Conservation (phyloP, 345 rosid genomes). For the Draba incana region DNA sequence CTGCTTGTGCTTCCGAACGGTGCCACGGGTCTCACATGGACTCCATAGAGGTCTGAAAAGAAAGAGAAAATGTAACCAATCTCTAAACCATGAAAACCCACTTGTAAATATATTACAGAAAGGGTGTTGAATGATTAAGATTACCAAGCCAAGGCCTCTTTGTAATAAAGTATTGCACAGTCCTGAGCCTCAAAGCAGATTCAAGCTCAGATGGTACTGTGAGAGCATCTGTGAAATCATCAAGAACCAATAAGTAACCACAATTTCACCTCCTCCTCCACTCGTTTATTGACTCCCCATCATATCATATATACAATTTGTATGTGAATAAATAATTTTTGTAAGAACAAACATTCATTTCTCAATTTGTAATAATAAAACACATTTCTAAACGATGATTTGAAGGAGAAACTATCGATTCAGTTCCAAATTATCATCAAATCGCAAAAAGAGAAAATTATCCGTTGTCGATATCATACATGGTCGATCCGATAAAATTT, state of each 20-base stretch:
- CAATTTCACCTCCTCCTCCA: slow-evolving; percentile 1
- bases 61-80: neutral
- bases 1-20: slow-evolving; percentile 79
- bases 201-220: slow-evolving; percentile 78
- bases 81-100: neutral
- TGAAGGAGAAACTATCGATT: neutral
- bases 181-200: slow-evolving; percentile 77
- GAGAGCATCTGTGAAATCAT: slow-evolving; percentile 50
- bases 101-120: neutral
- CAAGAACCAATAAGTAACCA: slow-evolving; percentile 5
- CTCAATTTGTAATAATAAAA: slow-evolving; percentile 15
- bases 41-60: slow-evolving; percentile 79
- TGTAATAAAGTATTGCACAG: slow-evolving; percentile 64
- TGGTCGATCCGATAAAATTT: neutral
- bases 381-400: slow-evolving; percentile 4
- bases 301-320: neutral
- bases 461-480: neutral
- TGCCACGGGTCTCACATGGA: slow-evolving; percentile 80
- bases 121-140: slow-evolving; percentile 12
- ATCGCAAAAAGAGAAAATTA: neutral
- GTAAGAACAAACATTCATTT: neutral
- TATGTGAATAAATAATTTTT: no score
- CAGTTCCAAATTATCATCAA: slow-evolving; percentile 11
- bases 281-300: neutral
- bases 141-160: slow-evolving; percentile 96